A percentile compares a stretch with the other conserved stretches of the same genome.
Evolutionary conservation across 2,329 filamentous ascomycete genomes (phyloP).

Genomic region (Chrysoporthe austroafricana): DNA sequence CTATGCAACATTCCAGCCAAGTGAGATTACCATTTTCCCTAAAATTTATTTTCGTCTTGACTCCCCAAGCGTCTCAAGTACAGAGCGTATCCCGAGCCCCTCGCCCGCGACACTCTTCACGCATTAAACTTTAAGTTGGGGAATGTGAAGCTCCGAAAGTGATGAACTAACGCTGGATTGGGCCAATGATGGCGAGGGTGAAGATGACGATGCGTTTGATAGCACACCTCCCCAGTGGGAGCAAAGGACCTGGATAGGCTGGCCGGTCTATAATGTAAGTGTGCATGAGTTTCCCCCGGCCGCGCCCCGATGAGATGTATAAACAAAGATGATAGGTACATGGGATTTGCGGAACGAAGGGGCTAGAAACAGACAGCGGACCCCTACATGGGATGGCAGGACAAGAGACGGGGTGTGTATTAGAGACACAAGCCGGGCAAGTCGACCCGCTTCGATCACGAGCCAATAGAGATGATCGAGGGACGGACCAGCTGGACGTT

Average conservation of each 20-base stretch:
- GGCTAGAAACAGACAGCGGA: too few relatives aligned
- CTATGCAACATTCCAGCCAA: constrained; percentile 6
- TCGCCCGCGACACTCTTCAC: background rate
- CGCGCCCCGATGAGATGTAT: constrained; percentile 6
- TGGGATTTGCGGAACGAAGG: background rate
- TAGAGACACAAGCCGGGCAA: background rate
- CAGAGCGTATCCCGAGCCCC: background rate
- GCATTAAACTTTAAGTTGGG: background rate
- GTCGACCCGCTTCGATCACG: background rate
- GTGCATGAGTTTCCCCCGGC: constrained; percentile 14
- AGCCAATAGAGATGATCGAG: too few relatives aligned
- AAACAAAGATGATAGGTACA: background rate
- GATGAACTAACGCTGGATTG: too few relatives aligned
- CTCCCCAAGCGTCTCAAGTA: background rate
- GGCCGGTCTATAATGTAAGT: constrained; percentile 24
- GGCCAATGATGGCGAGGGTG: background rate
- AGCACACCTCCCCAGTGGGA: constrained; percentile 26
- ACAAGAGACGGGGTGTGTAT: background rate
- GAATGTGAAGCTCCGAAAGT: too few relatives aligned
- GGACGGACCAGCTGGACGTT: background rate
- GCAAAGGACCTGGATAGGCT: constrained; percentile 23
- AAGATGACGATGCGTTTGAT: background rate
- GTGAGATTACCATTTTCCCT: background rate
- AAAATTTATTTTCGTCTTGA: background rate
- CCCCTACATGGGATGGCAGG: background rate